Evolutionary conservation across 352 stramenopile species (phyloP), one percentile per base, ranked within the genome.

Genomic region (Blastocystis sp.): DNA sequence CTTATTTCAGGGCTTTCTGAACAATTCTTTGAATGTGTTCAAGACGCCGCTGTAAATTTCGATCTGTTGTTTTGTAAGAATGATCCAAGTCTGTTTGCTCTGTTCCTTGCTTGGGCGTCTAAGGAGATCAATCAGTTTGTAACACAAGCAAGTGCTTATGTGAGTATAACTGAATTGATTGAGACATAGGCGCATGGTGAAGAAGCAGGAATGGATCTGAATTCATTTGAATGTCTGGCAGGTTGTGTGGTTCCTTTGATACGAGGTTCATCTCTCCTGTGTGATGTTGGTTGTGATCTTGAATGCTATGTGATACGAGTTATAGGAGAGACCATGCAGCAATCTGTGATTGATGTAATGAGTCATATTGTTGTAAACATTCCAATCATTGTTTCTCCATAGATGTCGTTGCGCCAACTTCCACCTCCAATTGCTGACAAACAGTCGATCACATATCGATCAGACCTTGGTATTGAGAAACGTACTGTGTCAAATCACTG

Each of bases 21-120:
- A 19, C 51, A 65, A 49, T 83, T 83, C 49, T 83, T 83, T 37
- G 71, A 83, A 56, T 83, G 71, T 66, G 46, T 83, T 21, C 71
- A 83, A 29, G 71, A 83, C 51, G 65, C 71, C 0, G 71, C 52
- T 32, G 71, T 83, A 0, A 83, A 83, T 43, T 83, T 66, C 35
- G 46, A 83, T n/a, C 37, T n/a, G 1, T n/a, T 83, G 9, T 83
- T 83, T 37, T 77, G 65, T 49, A 61, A 61, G 54, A 12, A 61
- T 7, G 27, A n/a, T n/a, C 3, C 3, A 12, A 61, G 54, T 61
- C 54, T 61, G 19, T 61, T 32, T 32, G 63, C 29, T 43, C 63
- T 83, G 46, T 83, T 51, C 49, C 42, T 83, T 1, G 57, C 71
- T 0, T 83, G 71, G 71, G 29, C 58, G 4, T 65, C 71, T 19